These are phyloP conservation scores for Xylariaceae sp. DNA, from an alignment of 2,329 filamentous ascomycete species.

Conservation along the genomic window DNA sequence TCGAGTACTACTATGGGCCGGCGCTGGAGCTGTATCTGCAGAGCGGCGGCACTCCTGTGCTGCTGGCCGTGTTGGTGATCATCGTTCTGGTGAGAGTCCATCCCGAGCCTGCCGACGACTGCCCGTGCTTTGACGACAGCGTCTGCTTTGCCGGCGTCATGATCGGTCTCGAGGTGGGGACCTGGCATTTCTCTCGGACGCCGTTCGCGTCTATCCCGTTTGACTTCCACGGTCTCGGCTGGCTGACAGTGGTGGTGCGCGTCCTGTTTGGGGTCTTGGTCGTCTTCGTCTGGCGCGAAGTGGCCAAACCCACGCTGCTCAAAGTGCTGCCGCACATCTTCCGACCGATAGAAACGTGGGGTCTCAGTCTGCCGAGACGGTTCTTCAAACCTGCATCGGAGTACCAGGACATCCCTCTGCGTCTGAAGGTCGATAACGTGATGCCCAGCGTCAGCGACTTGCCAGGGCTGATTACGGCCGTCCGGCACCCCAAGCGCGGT, in stretches of 20 bases:
- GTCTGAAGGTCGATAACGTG: constrained; percentile 72
- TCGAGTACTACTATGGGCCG: constrained; percentile 57
- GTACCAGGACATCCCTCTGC: constrained; percentile 75
- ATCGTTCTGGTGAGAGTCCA: constrained; percentile 79
- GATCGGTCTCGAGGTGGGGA: constrained; percentile 75
- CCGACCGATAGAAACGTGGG: constrained; percentile 73
- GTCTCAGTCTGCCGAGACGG: constrained; percentile 74
- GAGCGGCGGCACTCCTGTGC: constrained; percentile 58
- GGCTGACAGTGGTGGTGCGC: constrained; percentile 57
- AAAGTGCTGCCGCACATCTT: constrained; percentile 78
- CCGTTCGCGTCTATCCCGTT: constrained; percentile 49
- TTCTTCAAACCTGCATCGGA: constrained; percentile 89
- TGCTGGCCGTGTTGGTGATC: constrained; percentile 60
- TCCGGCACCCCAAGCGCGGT: constrained; percentile 70
- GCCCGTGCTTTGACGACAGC: constrained; percentile 94
- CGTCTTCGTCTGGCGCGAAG: constrained; percentile 84
- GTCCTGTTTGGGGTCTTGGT: constrained; percentile 74
- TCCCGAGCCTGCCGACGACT: constrained; percentile 93
- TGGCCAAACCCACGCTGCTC: constrained; percentile 79
- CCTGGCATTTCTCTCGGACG: constrained; percentile 72
- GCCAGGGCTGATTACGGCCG: constrained; percentile 72
- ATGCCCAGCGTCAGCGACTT: constrained; percentile 87
- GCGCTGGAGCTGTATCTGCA: constrained; percentile 67
- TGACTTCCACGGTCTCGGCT: constrained; percentile 60
- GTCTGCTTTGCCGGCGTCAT: constrained; percentile 88